Base-by-base conservation (phyloP, 805 yeast species). In the Barnettozyma californica region DNA sequence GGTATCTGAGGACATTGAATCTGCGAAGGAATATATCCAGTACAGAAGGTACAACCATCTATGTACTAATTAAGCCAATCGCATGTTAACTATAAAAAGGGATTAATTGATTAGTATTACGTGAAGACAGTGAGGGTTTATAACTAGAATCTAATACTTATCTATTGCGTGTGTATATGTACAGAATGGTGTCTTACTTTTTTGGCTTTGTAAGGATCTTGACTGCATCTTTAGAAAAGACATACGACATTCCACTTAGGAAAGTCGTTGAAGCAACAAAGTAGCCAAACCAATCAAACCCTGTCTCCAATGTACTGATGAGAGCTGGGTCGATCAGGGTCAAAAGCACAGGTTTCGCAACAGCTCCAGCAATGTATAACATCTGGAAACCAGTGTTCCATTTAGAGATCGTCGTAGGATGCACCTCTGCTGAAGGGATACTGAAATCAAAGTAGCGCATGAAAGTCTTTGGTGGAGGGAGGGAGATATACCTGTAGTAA, bases 301-400 rank as follows among this genome's bases (percentile, higher is more conserved):
- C 57, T 27, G 21, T 41, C 44, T 39, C 63, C 42, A 53, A 55
- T 52, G 36, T 41, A 5, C 36, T 63, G 45, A 69, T 57, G 7
- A 53, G 52, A 5, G 60, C 57, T 1, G 69, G 62, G 13, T 60
- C 60, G 9, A 76, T 51, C 11, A 72, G 65, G 1, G 67, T 57
- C 34, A 68, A 39, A 16, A 75, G 47, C 1, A 78, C 81, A 1
- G 87, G 86, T 46, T 75, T 71, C 16, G 77, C 66, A 46, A 85
- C 79, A 46, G 80, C 76, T 14, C 74, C 61, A 0, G 85, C 96
- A 40, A 94, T 76, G 58, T 91, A 91, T 2, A 87, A 62, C 97
- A 94, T 92, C 64, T 94, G 99, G 52, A 94, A 75, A 1, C 83
- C 88, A 0, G 99, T 94, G 68, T 94, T 94, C 65, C 81, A 76